Base-by-base conservation (phyloP, 192 early-diverging fungal species). In the Coemansia sp. region DNA sequence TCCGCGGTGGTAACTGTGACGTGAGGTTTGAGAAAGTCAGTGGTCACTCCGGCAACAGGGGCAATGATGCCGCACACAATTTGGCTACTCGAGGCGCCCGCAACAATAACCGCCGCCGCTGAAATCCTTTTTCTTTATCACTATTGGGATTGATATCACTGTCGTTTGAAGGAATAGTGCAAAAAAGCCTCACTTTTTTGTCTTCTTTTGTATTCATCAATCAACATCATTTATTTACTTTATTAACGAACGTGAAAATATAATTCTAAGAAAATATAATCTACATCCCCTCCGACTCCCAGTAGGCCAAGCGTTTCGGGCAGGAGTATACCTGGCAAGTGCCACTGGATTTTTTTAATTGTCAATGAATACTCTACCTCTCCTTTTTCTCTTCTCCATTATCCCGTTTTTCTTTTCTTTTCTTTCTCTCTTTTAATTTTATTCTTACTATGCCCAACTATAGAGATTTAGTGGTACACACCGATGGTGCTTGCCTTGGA, bases 401-500 rank as follows among this genome's bases (percentile, higher is more conserved):
- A 44, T 43, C 42, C 13, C 13, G 43, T 49, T 6, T 8, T 26
- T 26, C 26, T 26, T 26, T 26, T 26, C 26, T 26, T 26, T 46
- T 47, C n/a, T 3, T 47, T 21, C 1, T 21, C 2, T 49, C n/a
- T 19, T 49, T 21, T 21, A 9, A 49, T 49, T 49, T 21, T 8
- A 0, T 21, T 21, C 2, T 21, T 19, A 23, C 19, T 21, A 49
- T 49, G 47, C 47, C 47, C 5, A 9, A 21, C 47, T 6, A 49
- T 17, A 4, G 4, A n/a, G 62, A 64, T 42, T 38, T 72, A 23
- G 69, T 60, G 14, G 21, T 73, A 3, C 88, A 86, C 72, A 87
- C 87, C 2, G 88, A 89, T 63, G 88, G 88, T 6, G 69, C 82
- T 8, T 84, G 87, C 69, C 44, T 66, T 44, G 38, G 66, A 62